Evolutionary conservation across 768 basidiomycete species (phyloP).

Genomic region (Leccinellum luteum): DNA sequence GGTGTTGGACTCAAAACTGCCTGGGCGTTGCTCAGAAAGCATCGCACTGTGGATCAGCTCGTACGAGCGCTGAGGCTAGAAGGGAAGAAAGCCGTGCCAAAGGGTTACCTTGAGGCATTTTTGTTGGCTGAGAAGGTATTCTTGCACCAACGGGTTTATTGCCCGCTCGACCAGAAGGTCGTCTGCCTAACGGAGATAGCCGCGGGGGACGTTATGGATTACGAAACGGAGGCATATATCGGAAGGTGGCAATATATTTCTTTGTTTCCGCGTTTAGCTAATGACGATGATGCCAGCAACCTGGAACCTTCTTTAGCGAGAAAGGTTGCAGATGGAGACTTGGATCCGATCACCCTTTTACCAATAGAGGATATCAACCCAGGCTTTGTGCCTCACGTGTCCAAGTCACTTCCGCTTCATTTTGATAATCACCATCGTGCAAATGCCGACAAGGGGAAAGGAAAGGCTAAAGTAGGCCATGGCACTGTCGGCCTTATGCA

Average conservation of each 20-base stretch:
- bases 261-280: slow-evolving; percentile 2
- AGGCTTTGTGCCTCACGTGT: slow-evolving; percentile 50
- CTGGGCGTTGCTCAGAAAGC: slow-evolving; percentile 72
- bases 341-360: slow-evolving; percentile 64
- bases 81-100: slow-evolving; percentile 80
- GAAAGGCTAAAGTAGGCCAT: slow-evolving; percentile 34
- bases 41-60: slow-evolving; percentile 84
- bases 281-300: slow-evolving; percentile 43
- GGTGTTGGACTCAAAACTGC: slow-evolving; percentile 96
- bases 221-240: slow-evolving; percentile 67
- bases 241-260: slow-evolving; percentile 46
- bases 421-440: slow-evolving; percentile 26
- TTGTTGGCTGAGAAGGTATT: slow-evolving; percentile 88
- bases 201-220: slow-evolving; percentile 50
- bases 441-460: slow-evolving; percentile 44
- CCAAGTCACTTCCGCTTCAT: slow-evolving; percentile 42
- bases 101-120: slow-evolving; percentile 72
- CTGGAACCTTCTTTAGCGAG: slow-evolving; percentile 64
- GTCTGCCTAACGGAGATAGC: slow-evolving; percentile 68
- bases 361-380: slow-evolving; percentile 83
- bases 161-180: slow-evolving; percentile 61
- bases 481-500: slow-evolving; percentile 44
- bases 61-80: slow-evolving; percentile 73
- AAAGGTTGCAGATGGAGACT: slow-evolving; percentile 62
- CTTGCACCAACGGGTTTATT: slow-evolving; percentile 88